A percentile compares a stretch with the other conserved stretches of the same genome.
Conservation (phyloP, 2,329 filamentous ascomycete genomes). For the Lachnellula arida region DNA sequence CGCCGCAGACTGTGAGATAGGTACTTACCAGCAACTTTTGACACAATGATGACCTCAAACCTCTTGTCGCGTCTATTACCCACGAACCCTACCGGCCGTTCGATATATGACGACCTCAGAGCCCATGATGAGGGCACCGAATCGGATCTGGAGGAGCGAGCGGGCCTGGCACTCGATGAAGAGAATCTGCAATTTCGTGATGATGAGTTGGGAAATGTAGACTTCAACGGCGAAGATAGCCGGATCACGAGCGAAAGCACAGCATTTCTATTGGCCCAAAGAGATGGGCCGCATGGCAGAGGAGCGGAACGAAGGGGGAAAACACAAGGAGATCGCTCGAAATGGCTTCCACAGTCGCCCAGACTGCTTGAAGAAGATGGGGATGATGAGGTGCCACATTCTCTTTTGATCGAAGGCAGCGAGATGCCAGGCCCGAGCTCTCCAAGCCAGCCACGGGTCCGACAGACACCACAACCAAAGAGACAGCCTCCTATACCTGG, state of each 20-base stretch:
- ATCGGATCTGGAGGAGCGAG: conserved; percentile 31
- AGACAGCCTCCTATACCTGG: conserved; percentile 35
- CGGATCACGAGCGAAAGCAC: conserved; percentile 30
- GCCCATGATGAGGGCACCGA: conserved; percentile 29
- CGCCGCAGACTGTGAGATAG: neutral
- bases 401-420: conserved; percentile 55
- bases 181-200: conserved; percentile 32
- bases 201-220: conserved; percentile 29
- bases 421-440: conserved; percentile 27
- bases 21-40: neutral
- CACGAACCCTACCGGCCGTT: conserved; percentile 28
- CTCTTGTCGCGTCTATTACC: conserved; percentile 32
- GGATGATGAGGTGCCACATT: conserved; percentile 56
- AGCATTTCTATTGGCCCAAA: conserved; percentile 24
- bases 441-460: conserved; percentile 22
- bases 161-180: conserved; percentile 31
- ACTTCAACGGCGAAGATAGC: conserved; percentile 30
- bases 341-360: conserved; percentile 30
- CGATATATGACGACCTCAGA: conserved; percentile 34
- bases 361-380: conserved; percentile 31
- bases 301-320: conserved; percentile 9
- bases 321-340: conserved; percentile 10
- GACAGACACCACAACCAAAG: conserved; percentile 13
- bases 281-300: conserved; percentile 5
- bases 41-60: conserved; percentile 32